Evolutionary conservation across 371 early-diverging fungal species (phyloP).

Genomic region (Actinomortierella wolfii): DNA sequence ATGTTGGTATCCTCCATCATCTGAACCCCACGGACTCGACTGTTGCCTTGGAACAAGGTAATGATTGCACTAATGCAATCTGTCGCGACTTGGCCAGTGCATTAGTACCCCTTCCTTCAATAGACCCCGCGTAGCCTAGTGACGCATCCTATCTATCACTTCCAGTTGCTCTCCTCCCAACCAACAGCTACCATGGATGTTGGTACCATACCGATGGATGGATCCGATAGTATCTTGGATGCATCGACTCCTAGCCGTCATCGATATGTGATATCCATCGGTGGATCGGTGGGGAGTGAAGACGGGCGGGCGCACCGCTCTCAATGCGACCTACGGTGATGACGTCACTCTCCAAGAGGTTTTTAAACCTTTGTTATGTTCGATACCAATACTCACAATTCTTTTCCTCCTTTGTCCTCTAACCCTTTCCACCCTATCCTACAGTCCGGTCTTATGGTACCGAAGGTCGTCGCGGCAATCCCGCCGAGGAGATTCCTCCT

Average conservation of each 20-base stretch:
- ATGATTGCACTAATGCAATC: neutral
- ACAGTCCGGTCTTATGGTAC: conserved; percentile 85
- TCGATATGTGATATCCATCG: too few species aligned
- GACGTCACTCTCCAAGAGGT: too few species aligned
- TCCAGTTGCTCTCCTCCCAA: neutral
- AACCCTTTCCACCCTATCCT: conserved; percentile 1
- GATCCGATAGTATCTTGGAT: neutral
- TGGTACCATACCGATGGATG: conserved; percentile 3
- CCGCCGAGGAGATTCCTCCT: conserved; percentile 82
- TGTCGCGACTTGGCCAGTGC: conserved; percentile 1
- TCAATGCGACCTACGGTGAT: too few species aligned
- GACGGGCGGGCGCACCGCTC: too few species aligned
- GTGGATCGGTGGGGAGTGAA: too few species aligned
- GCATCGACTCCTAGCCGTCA: too few species aligned
- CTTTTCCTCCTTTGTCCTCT: too few species aligned
- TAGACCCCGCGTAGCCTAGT: neutral
- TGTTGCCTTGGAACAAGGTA: conserved; percentile 89
- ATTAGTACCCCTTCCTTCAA: neutral
- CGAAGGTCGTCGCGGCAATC: conserved; percentile 81
- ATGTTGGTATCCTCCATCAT: conserved; percentile 86
- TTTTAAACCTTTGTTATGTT: too few species aligned
- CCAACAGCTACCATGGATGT: neutral
- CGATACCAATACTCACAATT: too few species aligned
- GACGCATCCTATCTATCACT: neutral
- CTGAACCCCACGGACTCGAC: conserved; percentile 90